Evolutionary conservation across 805 yeast species (phyloP).

Genomic region (Lipomyces sp.): DNA sequence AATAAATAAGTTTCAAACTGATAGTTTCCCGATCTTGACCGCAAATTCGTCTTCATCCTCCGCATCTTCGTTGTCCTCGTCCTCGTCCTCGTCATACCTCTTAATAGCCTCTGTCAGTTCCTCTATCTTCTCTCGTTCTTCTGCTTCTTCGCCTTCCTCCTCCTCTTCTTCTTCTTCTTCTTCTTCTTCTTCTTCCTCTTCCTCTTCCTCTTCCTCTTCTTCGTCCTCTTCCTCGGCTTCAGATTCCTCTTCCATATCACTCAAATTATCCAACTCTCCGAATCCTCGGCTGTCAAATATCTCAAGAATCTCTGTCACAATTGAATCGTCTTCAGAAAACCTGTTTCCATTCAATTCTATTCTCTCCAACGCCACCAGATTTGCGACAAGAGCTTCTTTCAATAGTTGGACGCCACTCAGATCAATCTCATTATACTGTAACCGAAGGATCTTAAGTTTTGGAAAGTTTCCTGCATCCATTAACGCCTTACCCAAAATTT

Average conservation of each 20-base stretch:
- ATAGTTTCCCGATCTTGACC: slow-evolving; percentile 60
- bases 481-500: slow-evolving; percentile 51
- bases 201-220: slow-evolving; percentile 61
- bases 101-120: slow-evolving; percentile 44
- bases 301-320: slow-evolving; percentile 62
- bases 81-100: slow-evolving; percentile 44
- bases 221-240: slow-evolving; percentile 72
- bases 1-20: background rate
- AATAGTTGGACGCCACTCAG: slow-evolving; percentile 65
- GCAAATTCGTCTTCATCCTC: slow-evolving; percentile 52
- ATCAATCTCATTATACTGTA: slow-evolving; percentile 89
- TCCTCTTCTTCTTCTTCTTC: slow-evolving; percentile 46
- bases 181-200: slow-evolving; percentile 58
- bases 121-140: slow-evolving; percentile 56
- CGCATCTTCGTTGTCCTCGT: slow-evolving; percentile 49
- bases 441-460: slow-evolving; percentile 62
- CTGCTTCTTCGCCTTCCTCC: slow-evolving; percentile 47
- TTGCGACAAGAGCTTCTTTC: slow-evolving; percentile 55
- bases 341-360: slow-evolving; percentile 93
- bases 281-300: slow-evolving; percentile 72
- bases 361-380: slow-evolving; percentile 62
- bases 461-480: slow-evolving; percentile 44
- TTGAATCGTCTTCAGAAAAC: slow-evolving; percentile 84
- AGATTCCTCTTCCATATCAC: slow-evolving; percentile 86
- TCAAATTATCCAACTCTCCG: slow-evolving; percentile 90